Base-by-base conservation (phyloP, 176 grass and related monocot genomes). In the Thalia dealbata region DNA sequence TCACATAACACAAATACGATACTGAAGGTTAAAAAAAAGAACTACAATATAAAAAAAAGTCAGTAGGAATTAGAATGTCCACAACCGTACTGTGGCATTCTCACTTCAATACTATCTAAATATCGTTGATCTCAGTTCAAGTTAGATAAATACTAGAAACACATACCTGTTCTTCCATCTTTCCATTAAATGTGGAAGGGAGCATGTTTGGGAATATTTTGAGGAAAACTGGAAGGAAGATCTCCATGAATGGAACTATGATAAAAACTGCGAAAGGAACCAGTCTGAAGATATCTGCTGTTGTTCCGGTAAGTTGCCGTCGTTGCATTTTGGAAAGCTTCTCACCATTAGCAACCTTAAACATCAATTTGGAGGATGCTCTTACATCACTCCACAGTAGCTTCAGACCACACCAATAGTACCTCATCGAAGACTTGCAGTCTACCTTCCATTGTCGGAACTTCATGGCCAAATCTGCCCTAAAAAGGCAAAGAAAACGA, bases 171-270 rank as follows among this genome's bases (percentile, higher is more conserved):
- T 86, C 83, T 82, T 90, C 90, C 93, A 92, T 92, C 73, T 84
- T 97, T 73, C 92, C 89, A 67, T 97, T 82, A 64, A 97, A 97
- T 52, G 89, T 97, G n/a, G 89, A 97, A 21, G 89, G 93, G 48
- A 97, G 77, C 93, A 97, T 97, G 80, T 90, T 92, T 71, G 93
- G 93, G 50, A 97, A 97, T 61, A 97, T 23, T 72, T 86, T 92
- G 54, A 97, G 82, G 84, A 97, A 92, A 21, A 97, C 89, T 63
- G 93, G 93, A 52, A 97, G 69, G 52, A 97, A 87, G 21, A 97
- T 50, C 73, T 97, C 93, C 93, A 97, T 97, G 72, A 97, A 97
- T 7, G 93, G 93, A 68, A 92, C 81, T 51, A 92, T 84, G 61
- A 97, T 88, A 75, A 97, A 97, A 41, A 97, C 86, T 7, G 93